Conservation (phyloP, 2,329 filamentous ascomycete species). For the Ophiostoma triangulosporum region DNA sequence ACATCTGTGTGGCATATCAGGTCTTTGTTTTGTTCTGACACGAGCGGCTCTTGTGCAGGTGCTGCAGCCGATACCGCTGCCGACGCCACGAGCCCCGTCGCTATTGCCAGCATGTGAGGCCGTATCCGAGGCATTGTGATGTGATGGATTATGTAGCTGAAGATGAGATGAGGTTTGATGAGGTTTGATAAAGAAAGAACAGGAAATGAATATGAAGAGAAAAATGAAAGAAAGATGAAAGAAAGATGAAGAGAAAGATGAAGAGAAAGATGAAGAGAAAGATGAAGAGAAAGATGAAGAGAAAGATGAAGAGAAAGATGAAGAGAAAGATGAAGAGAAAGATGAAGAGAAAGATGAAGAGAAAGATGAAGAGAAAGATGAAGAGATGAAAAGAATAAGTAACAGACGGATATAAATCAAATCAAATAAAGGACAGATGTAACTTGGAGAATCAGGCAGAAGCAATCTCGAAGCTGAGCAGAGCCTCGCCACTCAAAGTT, state of each 20-base stretch:
- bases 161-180: too few relatives aligned
- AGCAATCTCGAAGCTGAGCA: not conserved
- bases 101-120: not conserved
- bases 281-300: not conserved
- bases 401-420: too few relatives aligned
- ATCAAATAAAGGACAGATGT: not conserved
- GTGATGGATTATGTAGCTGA: too few relatives aligned
- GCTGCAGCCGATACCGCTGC: not conserved
- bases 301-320: not conserved
- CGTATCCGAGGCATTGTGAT: not conserved
- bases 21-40: constrained; percentile 22
- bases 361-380: not conserved
- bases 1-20: constrained; percentile 52
- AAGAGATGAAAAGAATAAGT: not conserved
- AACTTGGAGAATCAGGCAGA: not conserved
- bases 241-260: not conserved
- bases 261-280: not conserved
- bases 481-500: constrained; percentile 10
- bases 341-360: not conserved
- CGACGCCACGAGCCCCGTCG: not conserved
- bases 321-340: not conserved
- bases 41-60: not conserved
- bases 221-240: not conserved
- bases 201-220: not conserved
- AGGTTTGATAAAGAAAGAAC: not conserved